Evolutionary conservation across 306 rosid genomes (phyloP).

Genomic region (Lathyrus aphaca): DNA sequence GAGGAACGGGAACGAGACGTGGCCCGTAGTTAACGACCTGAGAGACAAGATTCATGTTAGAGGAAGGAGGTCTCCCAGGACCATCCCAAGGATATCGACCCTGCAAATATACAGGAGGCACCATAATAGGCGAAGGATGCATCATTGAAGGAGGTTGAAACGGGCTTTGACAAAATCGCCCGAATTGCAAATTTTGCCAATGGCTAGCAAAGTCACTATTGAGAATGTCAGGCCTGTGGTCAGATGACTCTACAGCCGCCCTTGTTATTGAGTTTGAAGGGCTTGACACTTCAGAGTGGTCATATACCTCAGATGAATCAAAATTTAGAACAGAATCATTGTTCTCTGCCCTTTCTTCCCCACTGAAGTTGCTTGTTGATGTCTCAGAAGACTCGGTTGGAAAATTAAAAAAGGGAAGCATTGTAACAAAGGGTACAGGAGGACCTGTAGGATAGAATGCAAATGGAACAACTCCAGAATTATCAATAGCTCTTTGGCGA

Average conservation of each 20-base stretch:
- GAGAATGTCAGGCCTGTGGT: constrained; percentile 77
- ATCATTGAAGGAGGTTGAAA: constrained; percentile 53
- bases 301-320: constrained; percentile 64
- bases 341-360: constrained; percentile 64
- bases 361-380: constrained; percentile 61
- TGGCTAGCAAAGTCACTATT: constrained; percentile 83
- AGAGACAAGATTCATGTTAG: constrained; percentile 55
- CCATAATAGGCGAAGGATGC: constrained; percentile 64
- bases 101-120: constrained; percentile 80
- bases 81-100: constrained; percentile 92
- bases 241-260: constrained; percentile 52
- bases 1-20: constrained; percentile 71
- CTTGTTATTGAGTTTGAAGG: constrained; percentile 56
- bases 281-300: constrained; percentile 58
- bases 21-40: constrained; percentile 75
- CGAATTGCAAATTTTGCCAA: constrained; percentile 81
- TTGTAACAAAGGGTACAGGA: constrained; percentile 87
- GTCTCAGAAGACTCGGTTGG: constrained; percentile 68
- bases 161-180: constrained; percentile 72
- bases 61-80: constrained; percentile 84
- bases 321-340: constrained; percentile 67
- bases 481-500: constrained; percentile 66
- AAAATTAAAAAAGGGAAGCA: constrained; percentile 76
- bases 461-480: constrained; percentile 63
- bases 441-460: constrained; percentile 95